Evolutionary conservation across 2,329 filamentous ascomycete species (phyloP), one percentile per base, ranked within the genome.

Genomic region (Diaporthe amygdali): DNA sequence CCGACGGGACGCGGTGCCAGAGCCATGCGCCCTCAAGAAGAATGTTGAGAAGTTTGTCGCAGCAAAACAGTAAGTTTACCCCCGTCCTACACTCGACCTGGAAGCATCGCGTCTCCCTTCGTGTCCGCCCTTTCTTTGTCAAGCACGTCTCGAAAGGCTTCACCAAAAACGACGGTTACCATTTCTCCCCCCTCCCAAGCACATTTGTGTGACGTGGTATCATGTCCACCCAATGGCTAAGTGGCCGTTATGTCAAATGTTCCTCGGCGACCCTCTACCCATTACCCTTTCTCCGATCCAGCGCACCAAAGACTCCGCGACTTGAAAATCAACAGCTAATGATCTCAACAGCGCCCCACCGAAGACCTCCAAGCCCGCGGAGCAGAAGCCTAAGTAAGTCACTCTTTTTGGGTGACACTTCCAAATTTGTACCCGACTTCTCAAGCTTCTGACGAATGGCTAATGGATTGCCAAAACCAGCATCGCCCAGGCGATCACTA

Each of bases 1-100:
- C 27, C 71, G 71, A 5, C 61, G 71, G 27, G 46, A 72, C 46
- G 46, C 22, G 15, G 15, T 46, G 17, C 67, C 61, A 2, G 32
- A 46, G 30, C n/a, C 20, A 1, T 72, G 71, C 27, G 32, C 55
- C 6, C 61, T 72, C 7, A 71, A 32, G 37, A 41, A 27, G 44
- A 30, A 46, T 17, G 51, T 22, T 15, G 27, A 46, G 15, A 25
- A 34, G 27, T 44, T 47, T 25, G 41, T 59, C 15, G 30, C n/a
- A 25, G 27, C 15, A 4, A n/a, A 17, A 12, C 27, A 4, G 66
- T 68, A n/a, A 51, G 52, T 49, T 30, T 12, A 0, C 17, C 4
- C 22, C 51, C 15, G 2, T 20, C 52, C 27, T 37, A 14, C n/a
- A 34, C 32, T 17, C 30, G 15, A 20, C n/a, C n/a, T 44, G 34